Evolutionary conservation across 202 grass and related monocot species (phyloP), one percentile per base, ranked within the genome.

Genomic region (Miscanthus sacchariflorus): DNA sequence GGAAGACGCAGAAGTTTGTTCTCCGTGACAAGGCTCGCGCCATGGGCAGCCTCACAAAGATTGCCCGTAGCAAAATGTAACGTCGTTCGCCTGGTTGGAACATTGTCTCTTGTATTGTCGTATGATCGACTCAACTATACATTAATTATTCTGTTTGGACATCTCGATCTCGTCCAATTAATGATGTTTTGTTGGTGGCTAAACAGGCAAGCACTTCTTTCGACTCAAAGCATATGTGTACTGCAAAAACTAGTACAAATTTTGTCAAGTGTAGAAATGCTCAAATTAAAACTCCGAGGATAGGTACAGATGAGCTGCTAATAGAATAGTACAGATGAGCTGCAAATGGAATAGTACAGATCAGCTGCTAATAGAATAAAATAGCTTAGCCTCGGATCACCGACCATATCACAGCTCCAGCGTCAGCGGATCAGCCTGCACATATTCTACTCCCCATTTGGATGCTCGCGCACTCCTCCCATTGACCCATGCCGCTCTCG

Each of bases 1-100:
- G 93, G 74, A 95, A 98, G 87, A 94, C 90, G 77, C 91, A 95
- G 58, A 92, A 98, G 58, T 98, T 88, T 77, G 35, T 98, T 9
- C 92, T 93, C 64, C 89, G 90, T 48, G 88, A 90, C 10, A 98
- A 91, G 66, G 83, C 90, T 19, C 83, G 88, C 86, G 77, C 81
- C 23, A 86, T 93, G 91, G 93, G 88, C 43, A 92, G 88, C 78
- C 69, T 72, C 3, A 71, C 68, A 71, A 71, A 71, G 36, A n/a
- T 35, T 40, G 35, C 68, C 35, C 0, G 9, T 11, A 71, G 68
- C 68, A 39, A 71, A 21, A 36, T 71, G 17, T 71, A 21, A 71
- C 17, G 9, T 71, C 17, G 4, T 71, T 71, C 9, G 68, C 35
- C 28, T 70, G 28, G 27, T 70, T 36, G 6, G 12, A 28, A 65